A percentile compares a stretch with the other conserved stretches of the same genome.
Evolutionary conservation across 352 stramenopile species (phyloP).

Genomic region (Aphanomyces euteiches): DNA sequence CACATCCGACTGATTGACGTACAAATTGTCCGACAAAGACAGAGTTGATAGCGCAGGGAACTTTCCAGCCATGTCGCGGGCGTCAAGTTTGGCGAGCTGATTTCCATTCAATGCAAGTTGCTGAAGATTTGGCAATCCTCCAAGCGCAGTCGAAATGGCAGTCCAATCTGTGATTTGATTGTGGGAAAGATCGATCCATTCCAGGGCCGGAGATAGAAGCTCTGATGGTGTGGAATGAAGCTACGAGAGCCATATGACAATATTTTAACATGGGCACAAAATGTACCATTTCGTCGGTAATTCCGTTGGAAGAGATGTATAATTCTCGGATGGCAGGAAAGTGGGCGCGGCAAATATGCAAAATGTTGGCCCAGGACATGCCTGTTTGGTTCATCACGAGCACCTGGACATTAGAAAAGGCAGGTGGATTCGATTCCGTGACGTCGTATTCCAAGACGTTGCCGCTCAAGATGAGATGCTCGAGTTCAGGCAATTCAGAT

Average conservation of each 20-base stretch:
- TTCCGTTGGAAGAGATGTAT: slow-evolving; percentile 54
- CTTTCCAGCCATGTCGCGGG: neutral
- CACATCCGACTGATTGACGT: neutral
- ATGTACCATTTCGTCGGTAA: slow-evolving; percentile 45
- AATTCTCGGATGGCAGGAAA: slow-evolving; percentile 59
- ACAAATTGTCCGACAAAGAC: slow-evolving; percentile 58
- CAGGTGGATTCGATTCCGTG: neutral
- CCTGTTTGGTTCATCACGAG: slow-evolving; percentile 70
- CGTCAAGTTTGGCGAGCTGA: slow-evolving; percentile 46
- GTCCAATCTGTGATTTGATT: slow-evolving; percentile 57
- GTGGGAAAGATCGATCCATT: slow-evolving; percentile 59
- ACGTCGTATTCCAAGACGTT: slow-evolving; percentile 50
- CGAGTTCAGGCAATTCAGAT: slow-evolving; percentile 50
- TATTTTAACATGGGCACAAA: neutral
- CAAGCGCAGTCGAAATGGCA: slow-evolving; percentile 40
- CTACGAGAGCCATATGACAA: no score
- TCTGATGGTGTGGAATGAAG: no score
- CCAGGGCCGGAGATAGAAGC: slow-evolving; percentile 33
- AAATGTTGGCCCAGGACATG: slow-evolving; percentile 39
- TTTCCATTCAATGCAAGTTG: slow-evolving; percentile 69
- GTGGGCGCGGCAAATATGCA: slow-evolving; percentile 43
- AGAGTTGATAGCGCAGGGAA: slow-evolving; percentile 52
- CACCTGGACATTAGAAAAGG: slow-evolving; percentile 49
- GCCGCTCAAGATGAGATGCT: slow-evolving; percentile 69
- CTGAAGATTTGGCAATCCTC: slow-evolving; percentile 45